Percentiles rank a stretch among this genome's conserved stretches.
Conservation (phyloP, 495 filamentous ascomycete genomes). For the Evernia prunastri region DNA sequence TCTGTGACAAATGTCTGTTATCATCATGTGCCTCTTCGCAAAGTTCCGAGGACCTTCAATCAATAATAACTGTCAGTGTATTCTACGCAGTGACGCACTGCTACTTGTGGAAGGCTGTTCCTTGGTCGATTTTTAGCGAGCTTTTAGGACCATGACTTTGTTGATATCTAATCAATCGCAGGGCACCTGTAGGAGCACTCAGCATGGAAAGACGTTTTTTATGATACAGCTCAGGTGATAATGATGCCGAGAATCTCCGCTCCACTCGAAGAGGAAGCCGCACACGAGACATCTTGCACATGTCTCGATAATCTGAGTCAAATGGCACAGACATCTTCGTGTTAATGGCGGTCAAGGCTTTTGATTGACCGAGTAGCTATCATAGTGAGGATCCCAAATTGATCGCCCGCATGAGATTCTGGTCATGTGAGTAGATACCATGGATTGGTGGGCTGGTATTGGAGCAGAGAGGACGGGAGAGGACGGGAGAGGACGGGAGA, state of each 20-base stretch:
- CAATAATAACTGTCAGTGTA: background rate
- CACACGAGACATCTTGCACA: background rate
- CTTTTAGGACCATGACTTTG: background rate
- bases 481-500: too few relatives aligned
- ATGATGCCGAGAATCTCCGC: background rate
- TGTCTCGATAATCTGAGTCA: background rate
- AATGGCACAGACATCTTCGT: background rate
- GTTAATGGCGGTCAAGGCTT: background rate
- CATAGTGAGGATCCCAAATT: conserved; percentile 9
- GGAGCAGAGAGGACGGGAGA: background rate
- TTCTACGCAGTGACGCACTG: too few relatives aligned
- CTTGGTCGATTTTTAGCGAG: background rate
- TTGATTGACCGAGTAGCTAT: background rate
- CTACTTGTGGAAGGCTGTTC: conserved; percentile 2
- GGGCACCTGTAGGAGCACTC: background rate
- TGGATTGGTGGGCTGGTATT: background rate
- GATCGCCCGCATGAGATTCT: conserved; percentile 28
- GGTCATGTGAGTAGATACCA: conserved; percentile 33
- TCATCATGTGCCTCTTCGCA: conserved; percentile 9
- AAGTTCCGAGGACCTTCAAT: conserved; percentile 12
- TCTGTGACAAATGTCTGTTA: background rate
- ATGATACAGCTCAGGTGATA: background rate
- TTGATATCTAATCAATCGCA: background rate
- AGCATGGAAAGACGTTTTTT: background rate
- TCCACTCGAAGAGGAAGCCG: background rate